Percentiles rank a stretch among this genome's conserved stretches.
These are phyloP conservation scores for Nicotiana knightiana DNA, from an alignment of 257 asterid species.

Conservation along the genomic window DNA sequence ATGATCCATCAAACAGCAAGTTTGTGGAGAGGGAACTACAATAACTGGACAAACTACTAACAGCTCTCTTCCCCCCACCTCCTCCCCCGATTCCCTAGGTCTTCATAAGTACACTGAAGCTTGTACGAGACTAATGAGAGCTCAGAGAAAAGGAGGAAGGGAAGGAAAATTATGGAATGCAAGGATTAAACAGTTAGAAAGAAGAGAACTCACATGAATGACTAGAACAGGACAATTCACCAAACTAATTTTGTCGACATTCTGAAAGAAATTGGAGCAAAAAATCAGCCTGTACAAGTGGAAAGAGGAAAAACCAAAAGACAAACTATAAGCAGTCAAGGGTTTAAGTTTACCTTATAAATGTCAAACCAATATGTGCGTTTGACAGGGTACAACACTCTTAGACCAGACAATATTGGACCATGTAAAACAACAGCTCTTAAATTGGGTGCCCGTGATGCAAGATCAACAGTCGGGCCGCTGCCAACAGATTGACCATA, in stretches of 20 bases:
- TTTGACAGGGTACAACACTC: conserved; percentile 94
- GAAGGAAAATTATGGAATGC: neutral
- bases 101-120: neutral
- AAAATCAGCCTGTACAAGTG: neutral
- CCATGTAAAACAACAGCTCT: conserved; percentile 96
- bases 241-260: conserved; percentile 85
- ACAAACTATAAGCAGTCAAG: too few species aligned
- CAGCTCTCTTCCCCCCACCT: neutral
- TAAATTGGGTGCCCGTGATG: conserved; percentile 75
- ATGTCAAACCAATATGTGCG: conserved; percentile 96
- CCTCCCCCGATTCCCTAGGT: neutral
- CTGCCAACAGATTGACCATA: conserved; percentile 99
- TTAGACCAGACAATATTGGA: conserved; percentile 90
- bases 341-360: conserved; percentile 58
- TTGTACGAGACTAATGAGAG: neutral
- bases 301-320: neutral
- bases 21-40: neutral
- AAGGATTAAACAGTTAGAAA: neutral
- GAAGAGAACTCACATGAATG: conserved; percentile 74
- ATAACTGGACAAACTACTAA: neutral
- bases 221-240: conserved; percentile 88
- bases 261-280: conserved; percentile 48
- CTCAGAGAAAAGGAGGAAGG: neutral
- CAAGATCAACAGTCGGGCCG: conserved; percentile 96
- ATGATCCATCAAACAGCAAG: conserved; percentile 9